Base-by-base conservation (phyloP, 2,329 filamentous ascomycete species). In the Epichloe aotearoae region DNA sequence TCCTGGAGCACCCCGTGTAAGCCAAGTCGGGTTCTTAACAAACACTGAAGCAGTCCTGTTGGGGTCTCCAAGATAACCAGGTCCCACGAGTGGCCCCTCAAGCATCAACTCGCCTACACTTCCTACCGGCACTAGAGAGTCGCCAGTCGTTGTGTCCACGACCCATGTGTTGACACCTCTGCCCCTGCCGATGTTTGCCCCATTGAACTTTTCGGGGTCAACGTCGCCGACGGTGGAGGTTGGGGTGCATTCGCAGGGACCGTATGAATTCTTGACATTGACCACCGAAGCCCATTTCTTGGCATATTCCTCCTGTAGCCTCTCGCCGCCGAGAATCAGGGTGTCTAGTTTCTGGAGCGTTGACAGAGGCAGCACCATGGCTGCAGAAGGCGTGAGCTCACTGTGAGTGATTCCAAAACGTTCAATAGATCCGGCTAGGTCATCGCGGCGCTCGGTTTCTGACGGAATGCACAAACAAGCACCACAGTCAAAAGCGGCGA, bases 1-100 rank as follows among this genome's bases (percentile, higher is more conserved):
- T 20, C n/a, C 37, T 17, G 45, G 45, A 5, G 17, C 23, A 12
- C 63, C 61, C 6, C 53, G 51, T 17, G 57, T 56, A 5, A 65
- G 54, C 69, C 67, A 74, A 4, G 6, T 51, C 46, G 44, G 68
- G 67, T 53, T 67, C 11, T 50, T 46, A 17, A 55, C 39, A 41
- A 56, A 56, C 4, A 49, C 40, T 1, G 20, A 11, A 1, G 50
- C 42, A 14, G 55, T 56, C 48, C 55, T 53, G 34, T 52, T 54
- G 2, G 46, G 50, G 33, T 56, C 50, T n/a, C 30, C 33, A 15
- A 56, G 33, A 49, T 56, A 56, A 8, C 55, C 55, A 11, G 51
- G 54, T 14, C 55, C 55, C 14, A 56, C 53, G 5, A 54, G 43
- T 3, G 55, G 55, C 4, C 55, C 54, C 36, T 55, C 54, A 1